Evolutionary conservation across 1,284 basidiomycete genomes (phyloP).

Genomic region (Microbotryomycetes sp.): DNA sequence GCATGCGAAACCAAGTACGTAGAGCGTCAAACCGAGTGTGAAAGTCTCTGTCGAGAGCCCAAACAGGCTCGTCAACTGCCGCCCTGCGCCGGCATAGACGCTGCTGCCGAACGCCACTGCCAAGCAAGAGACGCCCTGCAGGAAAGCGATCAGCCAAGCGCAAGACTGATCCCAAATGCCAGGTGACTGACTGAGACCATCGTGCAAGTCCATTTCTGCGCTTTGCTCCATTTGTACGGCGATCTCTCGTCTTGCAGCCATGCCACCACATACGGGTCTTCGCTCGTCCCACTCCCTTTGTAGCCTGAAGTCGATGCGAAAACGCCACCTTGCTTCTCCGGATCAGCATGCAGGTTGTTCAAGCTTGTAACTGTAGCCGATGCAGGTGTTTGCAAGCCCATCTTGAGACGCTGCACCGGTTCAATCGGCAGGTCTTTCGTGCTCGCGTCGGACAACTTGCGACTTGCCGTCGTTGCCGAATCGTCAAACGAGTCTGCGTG

Average conservation of each 20-base stretch:
- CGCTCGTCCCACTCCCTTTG: constrained; percentile 37
- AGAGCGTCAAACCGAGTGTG: neutral
- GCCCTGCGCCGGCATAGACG: constrained; percentile 44
- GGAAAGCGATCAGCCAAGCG: too few species aligned
- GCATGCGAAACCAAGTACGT: constrained; percentile 49
- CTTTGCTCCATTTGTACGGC: constrained; percentile 57
- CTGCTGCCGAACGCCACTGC: constrained; percentile 51
- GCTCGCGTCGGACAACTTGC: neutral
- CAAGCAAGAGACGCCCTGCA: constrained; percentile 47
- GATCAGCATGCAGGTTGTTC: neutral
- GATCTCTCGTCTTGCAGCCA: constrained; percentile 55
- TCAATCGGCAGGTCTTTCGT: neutral
- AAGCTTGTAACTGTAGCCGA: neutral
- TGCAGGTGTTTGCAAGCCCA: neutral
- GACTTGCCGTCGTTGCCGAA: neutral
- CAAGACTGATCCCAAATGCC: neutral
- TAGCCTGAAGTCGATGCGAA: neutral
- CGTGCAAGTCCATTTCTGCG: constrained; percentile 46
- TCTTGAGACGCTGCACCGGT: neutral
- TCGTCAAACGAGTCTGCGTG: neutral
- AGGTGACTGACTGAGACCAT: neutral
- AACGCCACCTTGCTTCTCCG: constrained; percentile 42
- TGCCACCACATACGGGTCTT: constrained; percentile 54
- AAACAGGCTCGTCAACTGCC: constrained; percentile 38
- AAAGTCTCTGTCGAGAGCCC: constrained; percentile 48